phyloP scores from a whole-genome alignment of 2,329 filamentous ascomycete species.

The Colletotrichum magnum region DNA sequence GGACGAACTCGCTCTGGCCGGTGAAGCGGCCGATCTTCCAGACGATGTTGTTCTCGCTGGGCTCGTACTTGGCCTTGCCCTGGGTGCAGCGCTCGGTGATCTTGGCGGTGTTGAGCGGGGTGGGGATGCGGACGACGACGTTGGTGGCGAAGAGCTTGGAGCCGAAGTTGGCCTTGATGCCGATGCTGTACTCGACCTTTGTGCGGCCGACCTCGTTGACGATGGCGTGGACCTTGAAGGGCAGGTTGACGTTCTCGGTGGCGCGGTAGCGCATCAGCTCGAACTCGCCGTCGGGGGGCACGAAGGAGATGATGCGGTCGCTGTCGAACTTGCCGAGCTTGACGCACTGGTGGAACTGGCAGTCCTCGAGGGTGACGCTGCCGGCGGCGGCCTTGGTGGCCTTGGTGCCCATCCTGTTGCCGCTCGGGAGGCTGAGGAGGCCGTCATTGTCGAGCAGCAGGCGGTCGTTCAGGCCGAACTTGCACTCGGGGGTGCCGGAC shows the following conservation, averaged over 20 bases:
- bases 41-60: slow-evolving; percentile 96
- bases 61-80: slow-evolving; percentile 98
- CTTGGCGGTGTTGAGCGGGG: slow-evolving; percentile 94
- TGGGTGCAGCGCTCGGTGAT: slow-evolving; percentile 94
- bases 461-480: slow-evolving; percentile 97
- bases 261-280: slow-evolving; percentile 99
- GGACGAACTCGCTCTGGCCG: slow-evolving; percentile 95
- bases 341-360: slow-evolving; percentile 99
- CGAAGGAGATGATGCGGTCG: slow-evolving; percentile 96
- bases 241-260: slow-evolving; percentile 97
- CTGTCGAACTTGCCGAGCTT: slow-evolving; percentile 97
- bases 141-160: slow-evolving; percentile 98
- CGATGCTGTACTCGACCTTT: slow-evolving; percentile 98
- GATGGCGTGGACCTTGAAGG: slow-evolving; percentile 98
- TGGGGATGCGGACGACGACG: slow-evolving; percentile 93
- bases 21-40: slow-evolving; percentile 99
- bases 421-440: slow-evolving; percentile 75
- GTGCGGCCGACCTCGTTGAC: slow-evolving; percentile 97
- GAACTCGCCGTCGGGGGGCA: slow-evolving; percentile 97
- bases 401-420: slow-evolving; percentile 85
- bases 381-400: slow-evolving; percentile 96
- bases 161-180: slow-evolving; percentile 96
- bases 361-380: slow-evolving; percentile 96
- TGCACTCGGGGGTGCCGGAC: slow-evolving; percentile 96
- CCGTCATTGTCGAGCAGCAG: slow-evolving; percentile 87